Percentiles rank a stretch among this genome's conserved stretches.
phyloP scores from a whole-genome alignment of 2,329 filamentous ascomycete genomes.

The Calonectria fujianensis region DNA sequence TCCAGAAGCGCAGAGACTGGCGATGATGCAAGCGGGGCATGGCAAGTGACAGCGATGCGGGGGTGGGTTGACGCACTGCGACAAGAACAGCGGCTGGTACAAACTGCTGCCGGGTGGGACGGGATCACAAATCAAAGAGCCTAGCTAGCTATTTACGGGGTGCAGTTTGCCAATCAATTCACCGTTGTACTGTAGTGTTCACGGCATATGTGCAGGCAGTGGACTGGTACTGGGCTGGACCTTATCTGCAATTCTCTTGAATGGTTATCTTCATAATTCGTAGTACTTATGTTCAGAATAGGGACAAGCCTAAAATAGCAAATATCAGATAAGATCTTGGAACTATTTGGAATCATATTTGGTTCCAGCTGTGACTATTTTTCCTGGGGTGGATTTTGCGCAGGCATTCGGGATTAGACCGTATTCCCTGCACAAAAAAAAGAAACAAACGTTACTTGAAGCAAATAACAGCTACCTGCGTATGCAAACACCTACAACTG shows the following conservation, averaged over 20 bases:
- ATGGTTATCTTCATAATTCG: background rate
- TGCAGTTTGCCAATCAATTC: slow-evolving; percentile 1
- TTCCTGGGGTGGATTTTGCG: background rate
- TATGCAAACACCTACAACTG: slow-evolving; percentile 1
- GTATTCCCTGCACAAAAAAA: background rate
- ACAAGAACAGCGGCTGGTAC: slow-evolving; percentile 1
- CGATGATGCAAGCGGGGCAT: slow-evolving; percentile 26
- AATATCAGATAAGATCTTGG: background rate
- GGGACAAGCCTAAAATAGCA: background rate
- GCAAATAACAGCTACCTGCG: background rate
- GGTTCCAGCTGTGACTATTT: background rate
- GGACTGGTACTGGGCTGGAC: too few relatives aligned
- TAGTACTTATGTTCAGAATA: background rate
- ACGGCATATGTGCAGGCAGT: background rate
- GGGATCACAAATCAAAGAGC: background rate
- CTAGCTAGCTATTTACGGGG: background rate
- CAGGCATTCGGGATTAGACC: background rate
- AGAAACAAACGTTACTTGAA: background rate
- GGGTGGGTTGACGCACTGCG: slow-evolving; percentile 7
- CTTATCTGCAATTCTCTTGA: background rate
- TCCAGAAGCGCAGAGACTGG: slow-evolving; percentile 27
- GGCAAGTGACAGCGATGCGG: slow-evolving; percentile 1
- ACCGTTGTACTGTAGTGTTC: background rate
- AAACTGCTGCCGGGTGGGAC: slow-evolving; percentile 3
- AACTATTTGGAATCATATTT: background rate